Conservation (phyloP, 768 basidiomycete genomes). For the Lactarius sp. region DNA sequence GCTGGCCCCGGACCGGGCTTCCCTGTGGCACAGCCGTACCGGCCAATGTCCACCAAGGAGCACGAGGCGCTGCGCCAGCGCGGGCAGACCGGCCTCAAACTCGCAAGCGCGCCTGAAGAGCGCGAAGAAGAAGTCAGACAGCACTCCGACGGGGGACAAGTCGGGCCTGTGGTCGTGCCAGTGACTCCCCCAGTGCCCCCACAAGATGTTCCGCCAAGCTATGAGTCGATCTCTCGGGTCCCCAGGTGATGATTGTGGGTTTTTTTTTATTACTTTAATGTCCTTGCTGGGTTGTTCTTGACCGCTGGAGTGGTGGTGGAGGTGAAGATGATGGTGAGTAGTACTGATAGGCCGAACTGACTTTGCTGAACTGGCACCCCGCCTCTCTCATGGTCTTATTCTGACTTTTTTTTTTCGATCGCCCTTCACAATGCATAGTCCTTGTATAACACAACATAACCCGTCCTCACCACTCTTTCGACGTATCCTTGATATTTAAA, state of each 20-base stretch:
- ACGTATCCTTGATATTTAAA: no score
- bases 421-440: no score
- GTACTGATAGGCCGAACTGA: no score
- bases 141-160: constrained; percentile 31
- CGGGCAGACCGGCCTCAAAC: constrained; percentile 11
- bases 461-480: no score
- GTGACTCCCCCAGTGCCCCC: background rate
- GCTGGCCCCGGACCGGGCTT: background rate
- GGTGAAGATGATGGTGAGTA: no score
- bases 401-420: no score
- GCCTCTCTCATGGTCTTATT: no score
- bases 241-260: background rate
- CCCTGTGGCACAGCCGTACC: constrained; percentile 16
- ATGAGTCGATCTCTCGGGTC: constrained; percentile 32
- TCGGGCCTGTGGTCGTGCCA: constrained; percentile 9
- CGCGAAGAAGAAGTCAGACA: constrained; percentile 25
- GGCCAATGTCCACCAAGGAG: constrained; percentile 28
- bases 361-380: no score
- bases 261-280: background rate
- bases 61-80: constrained; percentile 28
- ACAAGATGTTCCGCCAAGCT: constrained; percentile 33
- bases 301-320: no score
- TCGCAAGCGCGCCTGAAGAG: constrained; percentile 26
- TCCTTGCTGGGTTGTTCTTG: no score
- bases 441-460: no score